These are phyloP conservation scores for Backusella australiensis DNA, from an alignment of 192 early-diverging fungal genomes.

Conservation along the genomic window DNA sequence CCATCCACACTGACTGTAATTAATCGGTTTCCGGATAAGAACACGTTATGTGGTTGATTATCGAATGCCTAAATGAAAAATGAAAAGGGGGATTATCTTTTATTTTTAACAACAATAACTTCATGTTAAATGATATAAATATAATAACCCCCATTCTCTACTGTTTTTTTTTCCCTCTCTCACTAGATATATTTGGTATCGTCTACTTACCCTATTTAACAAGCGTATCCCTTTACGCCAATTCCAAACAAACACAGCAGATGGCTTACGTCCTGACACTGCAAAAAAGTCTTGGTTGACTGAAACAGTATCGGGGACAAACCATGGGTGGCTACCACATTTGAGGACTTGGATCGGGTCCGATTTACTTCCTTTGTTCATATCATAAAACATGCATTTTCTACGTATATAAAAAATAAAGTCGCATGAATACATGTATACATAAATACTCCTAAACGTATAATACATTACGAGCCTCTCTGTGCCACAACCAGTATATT, in stretches of 20 bases:
- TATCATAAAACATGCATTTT: constrained; percentile 38
- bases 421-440: not conserved
- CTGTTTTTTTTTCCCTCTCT: not conserved
- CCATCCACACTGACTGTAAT: constrained; percentile 34
- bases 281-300: constrained; percentile 34
- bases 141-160: not conserved
- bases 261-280: constrained; percentile 31
- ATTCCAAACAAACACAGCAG: constrained; percentile 39
- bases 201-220: constrained; percentile 20
- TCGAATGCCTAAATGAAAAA: constrained; percentile 26
- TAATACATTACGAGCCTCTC: constrained; percentile 33
- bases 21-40: constrained; percentile 25
- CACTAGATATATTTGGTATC: not conserved
- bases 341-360: constrained; percentile 36
- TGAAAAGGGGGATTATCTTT: not conserved
- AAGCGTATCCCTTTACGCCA: constrained; percentile 36
- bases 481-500: constrained; percentile 32
- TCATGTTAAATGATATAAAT: not conserved
- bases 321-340: constrained; percentile 26
- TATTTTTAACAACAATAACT: not conserved
- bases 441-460: not conserved
- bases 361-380: constrained; percentile 16
- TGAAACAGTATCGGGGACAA: constrained; percentile 33
- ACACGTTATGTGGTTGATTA: constrained; percentile 35
- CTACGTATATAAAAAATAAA: constrained; percentile 14